These are phyloP conservation scores for Lipomyces sp. DNA, from an alignment of 805 yeast species.

Conservation along the genomic window DNA sequence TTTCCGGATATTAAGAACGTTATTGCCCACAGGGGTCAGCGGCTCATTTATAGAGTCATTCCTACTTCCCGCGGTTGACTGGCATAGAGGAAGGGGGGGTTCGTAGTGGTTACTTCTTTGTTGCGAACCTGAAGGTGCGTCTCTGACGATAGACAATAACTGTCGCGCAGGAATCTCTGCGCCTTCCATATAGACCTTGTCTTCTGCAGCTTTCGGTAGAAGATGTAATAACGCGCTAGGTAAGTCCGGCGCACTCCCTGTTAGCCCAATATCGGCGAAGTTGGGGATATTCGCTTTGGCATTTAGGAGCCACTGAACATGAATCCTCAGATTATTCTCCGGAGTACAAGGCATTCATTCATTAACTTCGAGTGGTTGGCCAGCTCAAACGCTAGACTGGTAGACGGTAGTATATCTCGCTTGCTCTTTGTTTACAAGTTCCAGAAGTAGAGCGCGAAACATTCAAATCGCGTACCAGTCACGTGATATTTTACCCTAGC, in stretches of 20 bases:
- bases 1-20: slow-evolving; percentile 4
- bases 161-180: slow-evolving; percentile 16
- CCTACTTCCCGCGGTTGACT: neutral
- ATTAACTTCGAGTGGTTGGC: neutral
- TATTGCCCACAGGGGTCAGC: slow-evolving; percentile 13
- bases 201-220: slow-evolving; percentile 22
- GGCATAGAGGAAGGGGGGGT: neutral
- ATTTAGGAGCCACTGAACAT: slow-evolving; percentile 24
- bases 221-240: slow-evolving; percentile 8
- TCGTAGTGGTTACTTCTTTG: neutral
- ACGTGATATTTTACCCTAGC: no score
- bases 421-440: neutral
- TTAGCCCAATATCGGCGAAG: slow-evolving; percentile 1
- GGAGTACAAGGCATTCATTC: slow-evolving; percentile 14
- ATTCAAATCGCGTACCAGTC: no score
- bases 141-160: slow-evolving; percentile 10
- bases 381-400: neutral
- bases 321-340: slow-evolving; percentile 22
- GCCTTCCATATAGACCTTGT: neutral
- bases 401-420: neutral
- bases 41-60: slow-evolving; percentile 3
- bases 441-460: no score
- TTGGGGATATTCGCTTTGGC: slow-evolving; percentile 20
- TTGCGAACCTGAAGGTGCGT: neutral
- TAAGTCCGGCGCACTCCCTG: slow-evolving; percentile 6